Conservation (phyloP, 1,139 yeast genomes). For the Geotrichum restrictum region DNA sequence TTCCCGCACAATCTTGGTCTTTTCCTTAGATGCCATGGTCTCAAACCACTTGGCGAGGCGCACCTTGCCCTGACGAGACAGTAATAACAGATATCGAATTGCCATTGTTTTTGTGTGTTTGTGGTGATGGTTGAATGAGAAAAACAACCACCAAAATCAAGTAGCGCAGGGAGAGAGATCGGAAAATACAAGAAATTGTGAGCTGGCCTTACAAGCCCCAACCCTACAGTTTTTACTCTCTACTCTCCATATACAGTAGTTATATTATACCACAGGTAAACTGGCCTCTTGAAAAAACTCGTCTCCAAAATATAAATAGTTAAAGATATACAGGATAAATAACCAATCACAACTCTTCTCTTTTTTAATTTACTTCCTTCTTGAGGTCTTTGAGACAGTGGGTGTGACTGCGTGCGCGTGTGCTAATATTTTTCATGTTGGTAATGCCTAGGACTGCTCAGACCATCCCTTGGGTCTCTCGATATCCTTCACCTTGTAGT, state of each 20-base stretch:
- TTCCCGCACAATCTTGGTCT: slow-evolving; percentile 77
- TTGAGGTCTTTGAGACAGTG: too few species aligned
- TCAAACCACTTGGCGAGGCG: slow-evolving; percentile 91
- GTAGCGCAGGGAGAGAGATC: background rate
- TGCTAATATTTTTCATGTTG: too few species aligned
- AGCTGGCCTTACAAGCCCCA: slow-evolving; percentile 2
- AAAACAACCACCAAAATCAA: background rate
- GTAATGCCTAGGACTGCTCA: slow-evolving; percentile 13
- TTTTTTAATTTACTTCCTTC: too few species aligned
- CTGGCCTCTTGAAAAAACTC: too few species aligned
- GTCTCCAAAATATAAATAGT: too few species aligned
- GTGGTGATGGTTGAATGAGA: background rate
- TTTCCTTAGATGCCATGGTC: slow-evolving; percentile 75
- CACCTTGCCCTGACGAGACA: slow-evolving; percentile 93
- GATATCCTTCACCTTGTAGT: slow-evolving; percentile 52
- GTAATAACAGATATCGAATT: slow-evolving; percentile 68
- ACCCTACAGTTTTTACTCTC: too few species aligned
- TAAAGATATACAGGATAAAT: too few species aligned
- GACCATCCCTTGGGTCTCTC: slow-evolving; percentile 22
- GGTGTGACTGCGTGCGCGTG: too few species aligned
- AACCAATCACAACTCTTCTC: too few species aligned
- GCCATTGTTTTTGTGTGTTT: slow-evolving; percentile 48
- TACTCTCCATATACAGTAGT: too few species aligned
- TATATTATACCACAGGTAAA: too few species aligned
- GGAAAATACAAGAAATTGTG: background rate